phyloP scores from a whole-genome alignment of 2,329 filamentous ascomycete genomes.

The Rhexocercosporidium sp. region DNA sequence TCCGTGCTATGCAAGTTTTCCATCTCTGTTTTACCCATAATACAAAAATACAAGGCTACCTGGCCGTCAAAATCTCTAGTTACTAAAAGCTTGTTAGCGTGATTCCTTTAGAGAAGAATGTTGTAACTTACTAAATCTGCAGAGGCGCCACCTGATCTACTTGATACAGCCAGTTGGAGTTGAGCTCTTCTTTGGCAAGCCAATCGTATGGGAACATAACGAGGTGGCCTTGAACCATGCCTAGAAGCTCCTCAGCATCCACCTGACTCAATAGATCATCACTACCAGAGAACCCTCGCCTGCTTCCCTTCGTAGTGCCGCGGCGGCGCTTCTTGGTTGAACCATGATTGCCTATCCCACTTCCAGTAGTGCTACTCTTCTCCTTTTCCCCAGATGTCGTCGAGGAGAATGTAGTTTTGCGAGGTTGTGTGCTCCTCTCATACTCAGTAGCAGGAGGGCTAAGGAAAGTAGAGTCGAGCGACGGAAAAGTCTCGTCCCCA shows the following conservation, averaged over 20 bases:
- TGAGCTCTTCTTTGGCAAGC: constrained; percentile 88
- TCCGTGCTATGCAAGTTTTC: constrained; percentile 21
- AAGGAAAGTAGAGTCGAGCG: constrained; percentile 46
- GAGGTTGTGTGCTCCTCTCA: constrained; percentile 45
- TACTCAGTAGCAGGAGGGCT: constrained; percentile 33
- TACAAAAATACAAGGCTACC: constrained; percentile 30
- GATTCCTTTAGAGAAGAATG: not conserved
- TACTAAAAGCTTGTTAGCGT: constrained; percentile 27
- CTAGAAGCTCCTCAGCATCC: constrained; percentile 82
- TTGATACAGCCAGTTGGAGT: constrained; percentile 95
- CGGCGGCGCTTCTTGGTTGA: constrained; percentile 68
- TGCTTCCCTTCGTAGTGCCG: constrained; percentile 68
- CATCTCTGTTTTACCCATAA: constrained; percentile 16
- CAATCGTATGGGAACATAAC: constrained; percentile 97
- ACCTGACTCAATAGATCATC: constrained; percentile 78
- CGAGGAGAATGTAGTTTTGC: constrained; percentile 62
- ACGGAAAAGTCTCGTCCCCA: constrained; percentile 54
- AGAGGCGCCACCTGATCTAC: constrained; percentile 95
- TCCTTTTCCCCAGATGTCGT: constrained; percentile 31
- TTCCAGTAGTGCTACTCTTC: constrained; percentile 22
- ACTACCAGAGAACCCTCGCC: constrained; percentile 63
- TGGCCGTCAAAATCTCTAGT: constrained; percentile 28
- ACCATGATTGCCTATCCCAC: constrained; percentile 36
- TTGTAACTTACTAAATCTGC: constrained; percentile 85
- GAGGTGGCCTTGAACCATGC: constrained; percentile 83